Evolutionary conservation across 2,329 filamentous ascomycete species (phyloP).

Genomic region (Colletotrichum orbiculare): DNA sequence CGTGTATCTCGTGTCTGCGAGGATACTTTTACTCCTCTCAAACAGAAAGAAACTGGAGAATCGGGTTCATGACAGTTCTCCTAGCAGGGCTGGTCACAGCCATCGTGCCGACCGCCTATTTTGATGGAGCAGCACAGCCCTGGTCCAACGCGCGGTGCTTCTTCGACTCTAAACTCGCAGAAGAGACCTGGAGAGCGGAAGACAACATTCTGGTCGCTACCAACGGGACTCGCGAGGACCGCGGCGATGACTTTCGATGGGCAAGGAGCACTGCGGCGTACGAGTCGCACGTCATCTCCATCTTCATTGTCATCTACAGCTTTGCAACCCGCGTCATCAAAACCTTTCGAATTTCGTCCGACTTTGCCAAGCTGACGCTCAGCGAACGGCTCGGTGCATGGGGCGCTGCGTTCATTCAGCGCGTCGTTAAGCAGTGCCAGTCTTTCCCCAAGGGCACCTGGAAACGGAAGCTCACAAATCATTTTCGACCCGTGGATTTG

Average conservation of each 20-base stretch:
- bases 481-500: not conserved
- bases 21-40: not conserved
- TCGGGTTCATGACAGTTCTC: not conserved
- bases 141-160: conserved; percentile 9
- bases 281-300: not conserved
- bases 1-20: not conserved
- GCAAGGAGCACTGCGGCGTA: not conserved
- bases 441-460: not conserved
- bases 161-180: not conserved
- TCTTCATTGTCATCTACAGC: not conserved
- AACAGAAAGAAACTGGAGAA: not conserved
- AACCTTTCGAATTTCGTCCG: not conserved
- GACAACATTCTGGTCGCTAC: not conserved
- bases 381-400: not conserved
- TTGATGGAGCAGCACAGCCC: not conserved
- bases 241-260: too few species aligned
- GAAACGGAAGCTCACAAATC: not conserved
- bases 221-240: not conserved
- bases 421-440: not conserved
- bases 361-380: not conserved
- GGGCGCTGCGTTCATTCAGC: not conserved
- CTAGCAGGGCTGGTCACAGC: not conserved
- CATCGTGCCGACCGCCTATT: not conserved
- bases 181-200: not conserved
- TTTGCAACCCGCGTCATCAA: not conserved